Evolutionary conservation across 306 rosid genomes (phyloP), one percentile per base, ranked within the genome.

Genomic region (Parietaria judaica): DNA sequence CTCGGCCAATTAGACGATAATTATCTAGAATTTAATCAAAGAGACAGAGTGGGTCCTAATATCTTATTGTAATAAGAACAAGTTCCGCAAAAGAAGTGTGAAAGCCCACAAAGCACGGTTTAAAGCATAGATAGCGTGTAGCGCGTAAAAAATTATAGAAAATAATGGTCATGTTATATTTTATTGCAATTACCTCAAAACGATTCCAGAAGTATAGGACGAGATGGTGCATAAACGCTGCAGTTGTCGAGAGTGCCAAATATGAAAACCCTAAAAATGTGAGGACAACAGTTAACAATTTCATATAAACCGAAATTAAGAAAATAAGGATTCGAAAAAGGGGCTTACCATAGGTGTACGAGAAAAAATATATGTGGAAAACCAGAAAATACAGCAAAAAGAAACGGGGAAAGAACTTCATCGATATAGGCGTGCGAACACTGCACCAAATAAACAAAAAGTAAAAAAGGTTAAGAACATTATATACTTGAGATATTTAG

Each of bases 321-420:
- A 36, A 12, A 67, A 58, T 11, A 12, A 39, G 41, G 49, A 69
- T 17, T 11, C 54, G 54, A n/a, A 23, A 23, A 23, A 23, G 62
- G 53, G 34, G 38, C 46, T 41, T 88, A 94, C 99, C 99, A 56
- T 82, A 88, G 61, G 89, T 45, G 66, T 94, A 94, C 60, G 99
- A 88, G 78, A 94, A 94, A 94, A 94, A 94, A 71, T 94, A 94
- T 66, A 94, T 86, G 81, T 94, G 99, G 73, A 94, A 94, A 71
- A 88, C 97, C 71, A 94, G 82, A 76, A 94, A 94, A 74, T 94
- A 94, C 73, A 94, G 81, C 78, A 94, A 77, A 83, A 88, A 88
- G 86, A 94, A 94, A 72, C 97, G 99, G 61, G 99, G 99, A 70
- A 94, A 94, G 80, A 88, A 94, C 86, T 94, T 94, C 99, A 88